Evolutionary conservation across 805 yeast species (phyloP).

Genomic region (Metschnikowia bowlesiae): DNA sequence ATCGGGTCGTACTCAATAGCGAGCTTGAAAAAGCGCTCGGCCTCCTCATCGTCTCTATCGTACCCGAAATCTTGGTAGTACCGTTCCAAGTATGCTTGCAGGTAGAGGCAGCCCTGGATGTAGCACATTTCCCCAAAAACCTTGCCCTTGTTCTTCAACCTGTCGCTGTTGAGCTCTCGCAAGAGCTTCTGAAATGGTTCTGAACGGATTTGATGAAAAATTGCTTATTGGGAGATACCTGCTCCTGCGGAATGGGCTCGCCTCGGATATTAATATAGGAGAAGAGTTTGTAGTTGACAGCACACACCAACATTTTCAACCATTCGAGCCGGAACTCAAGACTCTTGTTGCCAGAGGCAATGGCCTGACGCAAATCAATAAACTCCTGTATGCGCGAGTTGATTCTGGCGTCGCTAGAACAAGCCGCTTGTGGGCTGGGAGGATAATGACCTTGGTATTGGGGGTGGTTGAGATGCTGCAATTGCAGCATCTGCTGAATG

Average conservation of each 20-base stretch:
- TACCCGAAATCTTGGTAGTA: slow-evolving; percentile 37
- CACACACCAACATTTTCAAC: slow-evolving; percentile 39
- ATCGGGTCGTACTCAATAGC: slow-evolving; percentile 30
- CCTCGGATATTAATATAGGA: slow-evolving; percentile 42
- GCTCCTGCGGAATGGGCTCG: slow-evolving; percentile 29
- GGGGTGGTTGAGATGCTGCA: slow-evolving; percentile 9
- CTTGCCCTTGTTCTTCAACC: slow-evolving; percentile 10
- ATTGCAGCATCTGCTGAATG: slow-evolving; percentile 27
- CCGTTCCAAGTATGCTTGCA: slow-evolving; percentile 27
- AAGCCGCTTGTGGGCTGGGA: background rate
- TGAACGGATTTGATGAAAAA: slow-evolving; percentile 36
- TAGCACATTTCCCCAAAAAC: slow-evolving; percentile 30
- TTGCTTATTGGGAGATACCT: slow-evolving; percentile 27
- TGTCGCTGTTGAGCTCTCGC: slow-evolving; percentile 24
- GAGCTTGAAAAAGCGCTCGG: slow-evolving; percentile 29
- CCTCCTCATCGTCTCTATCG: slow-evolving; percentile 23
- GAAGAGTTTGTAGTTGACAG: slow-evolving; percentile 36
- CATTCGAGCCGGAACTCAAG: slow-evolving; percentile 38
- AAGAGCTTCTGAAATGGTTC: slow-evolving; percentile 35
- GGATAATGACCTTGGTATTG: background rate
- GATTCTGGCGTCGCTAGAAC: slow-evolving; percentile 23
- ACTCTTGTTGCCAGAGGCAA: slow-evolving; percentile 40
- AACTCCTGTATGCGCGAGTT: slow-evolving; percentile 33
- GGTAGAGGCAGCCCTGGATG: slow-evolving; percentile 36
- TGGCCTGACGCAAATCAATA: slow-evolving; percentile 28